A percentile compares a stretch with the other conserved stretches of the same genome.
phyloP scores from a whole-genome alignment of 2,329 filamentous ascomycete genomes.

The Colletotrichum cordylinicola region DNA sequence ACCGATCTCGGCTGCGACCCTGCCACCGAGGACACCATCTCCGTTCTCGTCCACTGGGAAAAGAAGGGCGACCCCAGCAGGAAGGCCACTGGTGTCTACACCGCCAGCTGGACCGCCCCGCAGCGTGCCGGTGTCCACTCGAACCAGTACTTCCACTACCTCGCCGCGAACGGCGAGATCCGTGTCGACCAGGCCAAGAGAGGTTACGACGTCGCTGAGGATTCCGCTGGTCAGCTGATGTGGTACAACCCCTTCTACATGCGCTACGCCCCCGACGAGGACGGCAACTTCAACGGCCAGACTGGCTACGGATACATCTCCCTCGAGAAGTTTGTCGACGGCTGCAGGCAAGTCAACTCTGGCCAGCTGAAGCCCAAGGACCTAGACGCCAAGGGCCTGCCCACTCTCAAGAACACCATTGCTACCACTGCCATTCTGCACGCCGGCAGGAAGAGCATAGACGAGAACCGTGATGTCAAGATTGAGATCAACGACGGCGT shows the following conservation, averaged over 20 bases:
- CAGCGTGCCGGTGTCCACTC: slow-evolving; percentile 94
- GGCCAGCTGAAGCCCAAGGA: slow-evolving; percentile 75
- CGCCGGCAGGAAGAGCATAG: slow-evolving; percentile 82
- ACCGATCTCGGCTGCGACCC: slow-evolving; percentile 78
- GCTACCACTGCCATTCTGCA: slow-evolving; percentile 92
- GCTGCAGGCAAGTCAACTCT: slow-evolving; percentile 78
- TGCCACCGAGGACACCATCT: slow-evolving; percentile 92
- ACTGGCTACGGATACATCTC: slow-evolving; percentile 92
- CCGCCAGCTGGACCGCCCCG: slow-evolving; percentile 92
- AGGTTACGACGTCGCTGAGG: slow-evolving; percentile 93
- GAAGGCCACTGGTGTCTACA: slow-evolving; percentile 87
- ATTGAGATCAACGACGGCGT: slow-evolving; percentile 70
- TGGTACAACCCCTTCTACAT: slow-evolving; percentile 98
- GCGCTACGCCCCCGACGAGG: slow-evolving; percentile 92
- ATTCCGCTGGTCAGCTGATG: slow-evolving; percentile 70
- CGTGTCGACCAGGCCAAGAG: slow-evolving; percentile 92
- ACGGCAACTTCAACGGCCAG: slow-evolving; percentile 92
- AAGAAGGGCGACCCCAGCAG: slow-evolving; percentile 72
- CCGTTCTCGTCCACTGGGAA: slow-evolving; percentile 86
- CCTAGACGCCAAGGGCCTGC: slow-evolving; percentile 80
- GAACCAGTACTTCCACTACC: slow-evolving; percentile 97
- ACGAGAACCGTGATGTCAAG: slow-evolving; percentile 79
- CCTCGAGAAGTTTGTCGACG: slow-evolving; percentile 96
- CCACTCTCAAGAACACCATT: slow-evolving; percentile 87
- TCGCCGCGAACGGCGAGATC: slow-evolving; percentile 84